Evolutionary conservation across 129 eudicot genomes (phyloP).

Genomic region (Centella asiatica): DNA sequence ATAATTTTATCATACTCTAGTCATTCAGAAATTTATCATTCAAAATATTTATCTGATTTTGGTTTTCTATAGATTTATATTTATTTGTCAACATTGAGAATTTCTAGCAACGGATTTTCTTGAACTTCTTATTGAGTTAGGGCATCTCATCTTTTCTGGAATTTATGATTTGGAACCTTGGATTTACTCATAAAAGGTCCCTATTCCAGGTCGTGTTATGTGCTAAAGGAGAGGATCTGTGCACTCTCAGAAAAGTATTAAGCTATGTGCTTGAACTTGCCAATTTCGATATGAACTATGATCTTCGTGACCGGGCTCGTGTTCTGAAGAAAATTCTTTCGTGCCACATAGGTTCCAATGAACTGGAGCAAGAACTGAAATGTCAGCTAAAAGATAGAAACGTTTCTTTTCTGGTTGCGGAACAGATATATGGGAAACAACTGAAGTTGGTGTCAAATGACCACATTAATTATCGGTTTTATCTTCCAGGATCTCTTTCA

Average conservation of each 20-base stretch:
- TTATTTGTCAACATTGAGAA: no score
- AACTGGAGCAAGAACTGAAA: constrained; percentile 30
- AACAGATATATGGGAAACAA: constrained; percentile 40
- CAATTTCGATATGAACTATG: constrained; percentile 70
- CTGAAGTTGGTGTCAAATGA: constrained; percentile 32
- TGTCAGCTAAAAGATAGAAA: constrained; percentile 22
- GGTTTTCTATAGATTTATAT: no score
- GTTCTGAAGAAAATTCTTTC: constrained; percentile 51
- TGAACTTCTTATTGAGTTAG: not conserved
- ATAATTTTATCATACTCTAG: no score
- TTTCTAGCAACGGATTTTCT: no score
- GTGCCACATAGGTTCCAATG: constrained; percentile 27
- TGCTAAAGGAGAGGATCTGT: constrained; percentile 49
- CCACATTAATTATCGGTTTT: constrained; percentile 47
- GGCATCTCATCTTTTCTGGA: not conserved
- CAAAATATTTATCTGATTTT: no score
- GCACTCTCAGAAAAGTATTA: constrained; percentile 33
- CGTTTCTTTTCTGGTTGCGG: constrained; percentile 33
- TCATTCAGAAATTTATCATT: no score
- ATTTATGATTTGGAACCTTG: not conserved
- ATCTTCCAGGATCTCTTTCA: constrained; percentile 95
- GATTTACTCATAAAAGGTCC: constrained; percentile 12
- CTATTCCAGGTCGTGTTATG: constrained; percentile 57
- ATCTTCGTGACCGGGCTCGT: constrained; percentile 91
- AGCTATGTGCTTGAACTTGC: constrained; percentile 77